These are phyloP conservation scores for Galerina marginata DNA, from an alignment of 768 basidiomycete genomes.

Conservation along the genomic window DNA sequence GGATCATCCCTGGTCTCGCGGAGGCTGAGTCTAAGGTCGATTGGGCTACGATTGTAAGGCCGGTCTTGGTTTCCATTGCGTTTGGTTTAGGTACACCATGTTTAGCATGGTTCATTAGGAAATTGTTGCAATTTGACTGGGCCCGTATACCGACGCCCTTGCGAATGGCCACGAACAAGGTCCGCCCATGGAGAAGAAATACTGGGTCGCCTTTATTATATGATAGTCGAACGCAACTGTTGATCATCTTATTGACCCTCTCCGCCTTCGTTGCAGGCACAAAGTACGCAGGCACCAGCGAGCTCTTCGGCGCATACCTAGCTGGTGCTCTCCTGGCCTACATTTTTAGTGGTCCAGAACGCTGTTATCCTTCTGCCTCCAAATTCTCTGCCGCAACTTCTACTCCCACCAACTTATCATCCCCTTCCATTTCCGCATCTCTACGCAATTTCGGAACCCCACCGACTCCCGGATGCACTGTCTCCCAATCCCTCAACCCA, in stretches of 20 bases:
- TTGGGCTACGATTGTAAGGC: conserved; percentile 51
- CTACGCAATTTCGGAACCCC: too few relatives aligned
- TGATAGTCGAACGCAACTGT: conserved; percentile 29
- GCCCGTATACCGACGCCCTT: background rate
- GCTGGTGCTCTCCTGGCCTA: conserved; percentile 56
- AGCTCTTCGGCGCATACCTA: conserved; percentile 67
- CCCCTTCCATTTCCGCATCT: too few relatives aligned
- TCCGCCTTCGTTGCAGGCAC: conserved; percentile 53
- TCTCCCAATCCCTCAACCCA: conserved; percentile 1
- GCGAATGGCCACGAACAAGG: background rate
- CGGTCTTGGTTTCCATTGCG: conserved; percentile 59
- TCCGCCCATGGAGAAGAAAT: background rate
- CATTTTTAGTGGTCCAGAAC: conserved; percentile 22
- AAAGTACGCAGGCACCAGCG: conserved; percentile 60
- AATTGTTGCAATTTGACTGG: background rate
- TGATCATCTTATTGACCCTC: conserved; percentile 42
- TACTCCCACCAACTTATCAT: background rate
- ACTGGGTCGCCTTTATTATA: conserved; percentile 9
- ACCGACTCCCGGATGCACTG: background rate
- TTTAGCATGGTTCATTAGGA: conserved; percentile 24
- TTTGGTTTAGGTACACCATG: conserved; percentile 48
- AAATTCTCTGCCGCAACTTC: too few relatives aligned
- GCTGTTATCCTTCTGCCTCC: background rate
- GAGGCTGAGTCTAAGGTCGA: conserved; percentile 13
- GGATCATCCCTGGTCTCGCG: conserved; percentile 52